Evolutionary conservation across 345 rosid species (phyloP).

Genomic region (Citrus sp.): DNA sequence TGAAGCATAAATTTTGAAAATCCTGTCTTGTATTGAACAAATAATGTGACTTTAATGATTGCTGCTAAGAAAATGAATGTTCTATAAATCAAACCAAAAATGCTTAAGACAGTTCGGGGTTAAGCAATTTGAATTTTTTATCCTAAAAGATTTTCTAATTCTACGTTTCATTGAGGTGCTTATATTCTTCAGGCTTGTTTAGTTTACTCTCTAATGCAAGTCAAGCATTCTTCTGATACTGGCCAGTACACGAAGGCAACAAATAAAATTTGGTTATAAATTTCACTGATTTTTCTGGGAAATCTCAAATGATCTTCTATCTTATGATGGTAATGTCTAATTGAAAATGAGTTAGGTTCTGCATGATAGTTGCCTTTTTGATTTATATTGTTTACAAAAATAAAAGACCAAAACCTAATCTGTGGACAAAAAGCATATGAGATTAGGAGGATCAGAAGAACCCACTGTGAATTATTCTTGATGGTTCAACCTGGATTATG

Average conservation of each 20-base stretch:
- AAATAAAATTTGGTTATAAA: neutral
- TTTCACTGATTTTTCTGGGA: too few species aligned
- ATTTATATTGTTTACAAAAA: neutral
- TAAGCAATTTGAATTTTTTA: constrained; percentile 1
- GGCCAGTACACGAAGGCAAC: neutral
- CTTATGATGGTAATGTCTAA: too few species aligned
- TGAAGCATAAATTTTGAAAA: neutral
- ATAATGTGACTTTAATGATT: neutral
- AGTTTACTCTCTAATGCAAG: neutral
- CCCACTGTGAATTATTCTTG: neutral
- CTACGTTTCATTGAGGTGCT: neutral
- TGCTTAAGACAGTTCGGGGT: neutral
- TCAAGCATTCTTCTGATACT: neutral
- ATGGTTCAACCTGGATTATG: neutral
- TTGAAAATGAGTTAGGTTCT: neutral
- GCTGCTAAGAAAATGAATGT: neutral
- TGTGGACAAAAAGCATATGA: neutral
- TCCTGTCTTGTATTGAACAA: neutral
- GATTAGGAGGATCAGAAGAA: neutral
- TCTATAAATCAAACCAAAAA: neutral
- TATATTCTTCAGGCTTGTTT: neutral
- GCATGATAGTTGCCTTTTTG: neutral
- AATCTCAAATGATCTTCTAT: too few species aligned
- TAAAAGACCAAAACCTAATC: neutral
- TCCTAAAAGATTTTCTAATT: neutral